phyloP scores from a whole-genome alignment of 2,329 filamentous ascomycete species.

The Stachybotrys chartarum region DNA sequence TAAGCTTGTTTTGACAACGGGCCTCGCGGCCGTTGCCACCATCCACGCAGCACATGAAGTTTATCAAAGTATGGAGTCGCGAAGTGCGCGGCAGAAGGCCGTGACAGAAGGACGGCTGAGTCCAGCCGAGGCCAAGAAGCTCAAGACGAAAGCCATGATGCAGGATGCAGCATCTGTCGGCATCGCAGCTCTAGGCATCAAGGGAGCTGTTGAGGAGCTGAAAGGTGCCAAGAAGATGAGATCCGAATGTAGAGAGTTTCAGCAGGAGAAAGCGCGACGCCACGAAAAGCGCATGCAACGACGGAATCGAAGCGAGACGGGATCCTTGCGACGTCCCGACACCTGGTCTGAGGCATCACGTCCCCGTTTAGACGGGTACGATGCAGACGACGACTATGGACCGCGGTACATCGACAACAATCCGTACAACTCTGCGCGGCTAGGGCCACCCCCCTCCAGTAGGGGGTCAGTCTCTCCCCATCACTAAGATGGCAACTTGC shows the following conservation, averaged over 20 bases:
- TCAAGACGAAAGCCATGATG: constrained; percentile 49
- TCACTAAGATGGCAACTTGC: neutral
- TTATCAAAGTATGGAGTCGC: constrained; percentile 52
- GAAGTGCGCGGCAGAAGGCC: constrained; percentile 43
- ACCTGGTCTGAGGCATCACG: constrained; percentile 36
- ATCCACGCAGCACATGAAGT: constrained; percentile 54
- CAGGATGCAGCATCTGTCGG: constrained; percentile 54
- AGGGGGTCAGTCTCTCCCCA: neutral
- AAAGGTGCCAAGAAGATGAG: constrained; percentile 46
- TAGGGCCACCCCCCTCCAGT: constrained; percentile 28
- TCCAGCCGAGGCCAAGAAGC: constrained; percentile 43
- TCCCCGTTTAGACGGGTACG: constrained; percentile 28
- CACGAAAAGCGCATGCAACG: constrained; percentile 39
- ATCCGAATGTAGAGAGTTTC: constrained; percentile 42
- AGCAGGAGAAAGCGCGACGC: constrained; percentile 39
- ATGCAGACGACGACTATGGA: constrained; percentile 30
- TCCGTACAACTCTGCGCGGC: constrained; percentile 31
- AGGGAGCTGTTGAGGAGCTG: constrained; percentile 47
- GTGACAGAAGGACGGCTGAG: constrained; percentile 47
- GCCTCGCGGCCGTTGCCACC: constrained; percentile 50
- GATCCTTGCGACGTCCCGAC: constrained; percentile 33
- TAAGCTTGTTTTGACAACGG: constrained; percentile 53
- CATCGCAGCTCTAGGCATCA: constrained; percentile 50
- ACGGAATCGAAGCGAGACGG: constrained; percentile 13
- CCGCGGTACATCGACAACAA: constrained; percentile 41